Conservation (phyloP, 2,329 filamentous ascomycete species). For the Cladosporium sp. region DNA sequence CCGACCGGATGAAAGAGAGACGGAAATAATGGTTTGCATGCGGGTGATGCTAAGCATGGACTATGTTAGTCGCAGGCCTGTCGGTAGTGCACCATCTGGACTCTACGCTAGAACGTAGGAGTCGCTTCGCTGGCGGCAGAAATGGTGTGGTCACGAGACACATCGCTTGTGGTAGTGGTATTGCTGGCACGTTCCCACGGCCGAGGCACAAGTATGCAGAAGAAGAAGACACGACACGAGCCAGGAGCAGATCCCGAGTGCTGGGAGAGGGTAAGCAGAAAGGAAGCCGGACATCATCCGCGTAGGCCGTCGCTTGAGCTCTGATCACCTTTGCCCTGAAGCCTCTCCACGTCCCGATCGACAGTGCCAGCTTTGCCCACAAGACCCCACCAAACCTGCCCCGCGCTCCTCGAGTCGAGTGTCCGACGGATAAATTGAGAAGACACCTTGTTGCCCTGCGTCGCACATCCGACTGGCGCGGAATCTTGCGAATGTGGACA, state of each 20-base stretch:
- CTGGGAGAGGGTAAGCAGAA: neutral
- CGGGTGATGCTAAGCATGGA: neutral
- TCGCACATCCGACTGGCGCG: slow-evolving; percentile 7
- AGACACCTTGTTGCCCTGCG: slow-evolving; percentile 5
- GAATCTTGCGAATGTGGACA: slow-evolving; percentile 2
- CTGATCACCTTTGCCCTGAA: neutral
- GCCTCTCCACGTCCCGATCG: slow-evolving; percentile 12
- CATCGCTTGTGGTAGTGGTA: neutral
- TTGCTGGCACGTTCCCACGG: neutral
- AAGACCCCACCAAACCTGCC: slow-evolving; percentile 1
- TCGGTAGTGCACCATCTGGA: neutral
- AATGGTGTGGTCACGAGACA: neutral
- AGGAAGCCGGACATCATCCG: neutral
- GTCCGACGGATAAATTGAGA: neutral
- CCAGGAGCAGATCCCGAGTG: neutral
- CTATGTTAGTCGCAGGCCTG: neutral
- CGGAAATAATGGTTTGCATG: neutral
- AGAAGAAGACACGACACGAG: neutral
- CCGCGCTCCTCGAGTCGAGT: slow-evolving; percentile 4
- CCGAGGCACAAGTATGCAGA: neutral
- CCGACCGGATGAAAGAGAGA: no score
- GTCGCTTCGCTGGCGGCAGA: no score
- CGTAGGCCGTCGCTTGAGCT: neutral
- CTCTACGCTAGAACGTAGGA: neutral
- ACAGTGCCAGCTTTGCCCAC: neutral